Base-by-base conservation (phyloP, 345 rosid genomes). In the Syzygium jambos region DNA sequence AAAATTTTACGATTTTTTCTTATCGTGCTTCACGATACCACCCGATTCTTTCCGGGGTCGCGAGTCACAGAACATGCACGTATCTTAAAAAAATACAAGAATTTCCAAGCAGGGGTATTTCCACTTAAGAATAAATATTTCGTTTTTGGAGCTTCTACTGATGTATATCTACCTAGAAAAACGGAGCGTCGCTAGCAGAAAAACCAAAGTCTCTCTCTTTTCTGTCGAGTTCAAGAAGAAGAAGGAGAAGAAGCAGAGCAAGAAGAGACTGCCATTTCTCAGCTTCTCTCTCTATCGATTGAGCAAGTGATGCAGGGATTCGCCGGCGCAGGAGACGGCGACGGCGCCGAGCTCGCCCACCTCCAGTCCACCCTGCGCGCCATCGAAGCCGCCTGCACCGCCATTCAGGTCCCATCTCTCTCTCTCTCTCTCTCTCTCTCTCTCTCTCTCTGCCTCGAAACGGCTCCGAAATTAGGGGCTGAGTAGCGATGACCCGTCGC, bases 331-430 rank as follows among this genome's bases (percentile, higher is more conserved):
- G 92, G 86, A 86, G 89, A 88, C 9, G 93, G 87, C 22, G 89
- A 54, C 4, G 61, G 90, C 52, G 84, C 91, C 49, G 98, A 96
- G 89, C 90, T 95, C 90, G 93, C 93, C 52, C 96, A 92, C 87
- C 93, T 96, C 27, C 97, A 94, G 84, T 94, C 99, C 87, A 95
- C 98, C 80, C 95, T 98, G 99, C 95, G 90, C n/a, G 92, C 98
- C 91, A 96, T 98, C 91, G 99, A 98, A 92, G 91, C 93, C 68
- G 99, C 99, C 85, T 98, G 99, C 93, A 89, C 98, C 89, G 92
- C 95, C 87, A 92, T 96, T 90, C 98, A 98, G 98, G 99, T 98
- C 85, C 52, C 84, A 2, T 78, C 78, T 65, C 54, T 57, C n/a
- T 55, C 86, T 41, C 77, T 83, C 78, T n/a, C 27, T 27, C 16